Evolutionary conservation across 345 rosid genomes (phyloP), one percentile per base, ranked within the genome.

Genomic region (Aegle marmelos): DNA sequence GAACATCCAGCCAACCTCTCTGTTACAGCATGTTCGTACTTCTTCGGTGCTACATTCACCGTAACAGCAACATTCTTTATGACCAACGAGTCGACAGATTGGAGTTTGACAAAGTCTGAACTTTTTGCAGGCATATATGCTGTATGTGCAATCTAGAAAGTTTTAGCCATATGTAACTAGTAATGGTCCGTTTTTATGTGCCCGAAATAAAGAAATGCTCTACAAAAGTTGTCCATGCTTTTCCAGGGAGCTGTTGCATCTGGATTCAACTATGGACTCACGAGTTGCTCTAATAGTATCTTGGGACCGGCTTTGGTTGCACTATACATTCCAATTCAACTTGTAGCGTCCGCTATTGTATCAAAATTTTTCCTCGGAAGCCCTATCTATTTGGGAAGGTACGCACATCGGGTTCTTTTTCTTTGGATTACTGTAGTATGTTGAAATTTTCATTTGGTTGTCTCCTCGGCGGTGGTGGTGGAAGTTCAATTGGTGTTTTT

Each of bases 311-410:
- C 56, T 50, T 4, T 50, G 56, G 22, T 50, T 1, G 21, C 19
- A 50, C 94, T 96, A 50, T 50, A 4, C 22, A 53, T 17, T 53
- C 57, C 57, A 19, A 19, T 17, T 53, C 57, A 5, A 53, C 57
- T 0, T 53, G 22, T 5, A 17, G 57, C 2, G 17, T 94, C 99
- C 58, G 88, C 98, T 66, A 84, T 92, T 59, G 86, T 96, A n/a
- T 94, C 99, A 33, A 91, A 87, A 80, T 71, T 92, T 79, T 96
- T 94, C 86, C 98, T 94, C 25, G 99, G 97, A 60, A 96, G 97
- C 76, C 89, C 98, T 22, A 83, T 45, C 50, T 94, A 91, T 85
- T 80, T 91, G 82, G 98, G 99, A 89, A 96, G 98, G 99, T 96
- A 66, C 56, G 50, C 3, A 45, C 50, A 3, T 5, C 17, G 3